Percentiles rank a stretch among this genome's conserved stretches.
Conservation (phyloP, 176 grass and related monocot genomes). For the Triticum timopheevii region DNA sequence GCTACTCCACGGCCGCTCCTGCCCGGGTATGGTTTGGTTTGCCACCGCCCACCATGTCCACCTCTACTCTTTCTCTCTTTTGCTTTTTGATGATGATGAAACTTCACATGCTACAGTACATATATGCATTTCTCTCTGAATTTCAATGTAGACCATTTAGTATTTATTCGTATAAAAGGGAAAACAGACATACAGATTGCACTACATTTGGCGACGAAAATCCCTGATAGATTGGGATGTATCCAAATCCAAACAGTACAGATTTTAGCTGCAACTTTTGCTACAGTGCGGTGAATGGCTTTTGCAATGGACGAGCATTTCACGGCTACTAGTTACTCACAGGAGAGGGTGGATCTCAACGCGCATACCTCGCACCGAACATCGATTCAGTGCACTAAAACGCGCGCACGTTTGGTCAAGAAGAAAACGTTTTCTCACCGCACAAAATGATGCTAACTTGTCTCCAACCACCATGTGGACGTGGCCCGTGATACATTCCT, state of each 20-base stretch:
- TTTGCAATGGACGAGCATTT: too few relatives aligned
- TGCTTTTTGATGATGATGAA: neutral
- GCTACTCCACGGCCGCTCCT: neutral
- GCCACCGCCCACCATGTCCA: neutral
- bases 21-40: too few relatives aligned
- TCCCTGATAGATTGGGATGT: neutral
- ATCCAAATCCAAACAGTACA: neutral
- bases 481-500: neutral
- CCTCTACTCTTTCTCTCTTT: too few relatives aligned
- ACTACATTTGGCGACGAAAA: neutral
- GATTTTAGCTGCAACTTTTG: too few relatives aligned
- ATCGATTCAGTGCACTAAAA: neutral
- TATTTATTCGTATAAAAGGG: neutral
- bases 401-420: neutral
- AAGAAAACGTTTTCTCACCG: neutral
- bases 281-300: too few relatives aligned
- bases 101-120: neutral
- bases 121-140: neutral
- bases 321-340: too few relatives aligned
- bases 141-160: neutral
- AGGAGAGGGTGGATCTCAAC: neutral
- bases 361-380: neutral
- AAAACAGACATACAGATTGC: neutral
- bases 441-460: neutral
- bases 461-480: neutral